Percentiles rank a stretch among this genome's conserved stretches.
phyloP scores from a whole-genome alignment of 768 basidiomycete species.

The Russula foetens region DNA sequence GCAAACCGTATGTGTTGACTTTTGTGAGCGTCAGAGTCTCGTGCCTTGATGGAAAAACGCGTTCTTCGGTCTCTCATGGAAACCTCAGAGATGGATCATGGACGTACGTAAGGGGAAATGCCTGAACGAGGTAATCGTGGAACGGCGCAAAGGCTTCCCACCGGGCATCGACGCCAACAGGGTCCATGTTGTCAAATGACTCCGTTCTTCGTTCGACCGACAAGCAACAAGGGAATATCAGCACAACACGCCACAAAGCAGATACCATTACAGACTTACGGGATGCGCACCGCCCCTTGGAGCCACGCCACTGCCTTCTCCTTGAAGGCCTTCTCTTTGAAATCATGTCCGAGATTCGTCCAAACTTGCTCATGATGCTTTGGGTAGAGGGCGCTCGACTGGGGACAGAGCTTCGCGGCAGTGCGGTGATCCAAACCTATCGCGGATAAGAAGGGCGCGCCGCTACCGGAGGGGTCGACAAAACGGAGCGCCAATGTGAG shows the following conservation, averaged over 20 bases:
- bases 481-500: neutral
- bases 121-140: slow-evolving; percentile 34
- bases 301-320: slow-evolving; percentile 32
- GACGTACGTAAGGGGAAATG: slow-evolving; percentile 61
- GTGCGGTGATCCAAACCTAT: neutral
- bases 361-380: slow-evolving; percentile 27
- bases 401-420: slow-evolving; percentile 17
- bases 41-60: too few species aligned
- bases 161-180: slow-evolving; percentile 41
- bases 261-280: too few species aligned
- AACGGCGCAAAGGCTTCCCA: slow-evolving; percentile 35
- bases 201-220: slow-evolving; percentile 34
- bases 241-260: neutral
- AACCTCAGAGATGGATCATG: too few species aligned
- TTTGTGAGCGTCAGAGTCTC: slow-evolving; percentile 41
- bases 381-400: slow-evolving; percentile 28
- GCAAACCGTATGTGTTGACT: slow-evolving; percentile 55
- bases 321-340: slow-evolving; percentile 30
- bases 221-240: neutral
- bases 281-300: slow-evolving; percentile 33
- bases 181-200: slow-evolving; percentile 42
- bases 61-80: too few species aligned
- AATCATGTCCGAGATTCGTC: slow-evolving; percentile 25
- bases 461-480: neutral
- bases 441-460: neutral